A percentile compares a stretch with the other conserved stretches of the same genome.
Evolutionary conservation across 176 grass and related monocot genomes (phyloP).

Genomic region (Canna indica): DNA sequence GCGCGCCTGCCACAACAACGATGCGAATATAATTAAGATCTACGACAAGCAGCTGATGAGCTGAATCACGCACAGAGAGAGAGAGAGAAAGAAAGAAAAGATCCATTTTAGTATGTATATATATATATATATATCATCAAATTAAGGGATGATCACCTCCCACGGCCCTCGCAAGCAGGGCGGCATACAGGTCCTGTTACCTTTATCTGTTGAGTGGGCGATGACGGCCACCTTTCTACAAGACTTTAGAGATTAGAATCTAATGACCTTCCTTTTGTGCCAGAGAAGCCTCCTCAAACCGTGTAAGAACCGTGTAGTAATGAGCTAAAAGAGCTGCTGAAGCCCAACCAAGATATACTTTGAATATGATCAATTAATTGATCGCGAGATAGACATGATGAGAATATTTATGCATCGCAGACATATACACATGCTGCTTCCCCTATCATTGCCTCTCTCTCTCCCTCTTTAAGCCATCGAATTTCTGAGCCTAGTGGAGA

Average conservation of each 20-base stretch:
- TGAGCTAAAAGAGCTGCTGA: background rate
- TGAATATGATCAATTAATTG: background rate
- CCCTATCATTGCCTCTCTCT: background rate
- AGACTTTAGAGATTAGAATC: background rate
- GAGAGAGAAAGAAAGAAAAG: no score
- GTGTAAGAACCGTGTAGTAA: background rate
- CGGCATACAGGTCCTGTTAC: background rate
- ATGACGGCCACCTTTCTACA: background rate
- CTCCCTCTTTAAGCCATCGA: background rate
- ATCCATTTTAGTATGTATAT: no score
- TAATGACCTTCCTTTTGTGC: background rate
- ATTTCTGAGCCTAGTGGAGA: constrained; percentile 1
- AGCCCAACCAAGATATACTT: constrained; percentile 1
- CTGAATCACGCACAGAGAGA: no score
- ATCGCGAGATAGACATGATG: no score
- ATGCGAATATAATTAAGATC: no score
- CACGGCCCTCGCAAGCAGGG: no score
- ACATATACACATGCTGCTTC: constrained; percentile 13
- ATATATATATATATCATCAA: no score
- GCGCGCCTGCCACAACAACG: no score
- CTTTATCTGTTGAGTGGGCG: background rate
- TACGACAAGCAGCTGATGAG: no score
- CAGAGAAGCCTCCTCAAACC: background rate
- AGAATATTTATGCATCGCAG: constrained; percentile 9
- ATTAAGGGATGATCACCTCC: no score